Evolutionary conservation across 2,329 filamentous ascomycete genomes (phyloP), one percentile per base, ranked within the genome.

Genomic region (Pseudogymnoascus sp.): DNA sequence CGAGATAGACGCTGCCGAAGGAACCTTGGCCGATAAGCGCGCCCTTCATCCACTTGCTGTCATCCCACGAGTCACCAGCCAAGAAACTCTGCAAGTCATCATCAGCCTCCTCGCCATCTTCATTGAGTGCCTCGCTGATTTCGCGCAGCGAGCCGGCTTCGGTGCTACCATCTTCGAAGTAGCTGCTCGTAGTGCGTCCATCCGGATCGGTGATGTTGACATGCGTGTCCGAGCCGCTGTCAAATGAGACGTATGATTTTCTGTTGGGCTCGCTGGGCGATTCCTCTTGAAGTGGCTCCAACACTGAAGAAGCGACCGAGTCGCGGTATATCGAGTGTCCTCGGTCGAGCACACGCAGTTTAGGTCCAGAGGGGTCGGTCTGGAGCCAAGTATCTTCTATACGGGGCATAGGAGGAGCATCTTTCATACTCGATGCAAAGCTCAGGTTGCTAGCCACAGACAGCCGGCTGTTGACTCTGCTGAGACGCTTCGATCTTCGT

Each of bases 41-140:
- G 72, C 95, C 95, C 80, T 97, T 97, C 92, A 99, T 97, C 90
- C 96, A 99, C 76, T 96, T 96, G 78, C 93, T 90, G 67, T 96
- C 93, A 68, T 96, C 93, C 86, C 95, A 97, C 7, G 91, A 96
- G 73, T 97, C 91, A 67, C 91, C 91, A 36, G 91, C 87, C 42
- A 97, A 81, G 80, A 97, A 97, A 72, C 93, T 93, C 69, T 89
- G 86, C 21, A 97, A 81, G 70, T 95, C 93, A 72, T 93, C 90
- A 70, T 97, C 93, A 5, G 86, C 86, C 71, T 96, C 95, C 73
- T 97, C 93, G 36, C 92, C 93, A 71, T 97, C 93, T 69, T 96
- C 90, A 14, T 89, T 89, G 40, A 97, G 84, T 36, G 93, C 90
- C 71, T 95, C 86, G 64, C 88, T 91, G 61, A 97, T 81, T 65